Percentiles rank a stretch among this genome's conserved stretches.
Evolutionary conservation across 2,329 filamentous ascomycete species (phyloP).

Genomic region (Cladophialophora bantiana): DNA sequence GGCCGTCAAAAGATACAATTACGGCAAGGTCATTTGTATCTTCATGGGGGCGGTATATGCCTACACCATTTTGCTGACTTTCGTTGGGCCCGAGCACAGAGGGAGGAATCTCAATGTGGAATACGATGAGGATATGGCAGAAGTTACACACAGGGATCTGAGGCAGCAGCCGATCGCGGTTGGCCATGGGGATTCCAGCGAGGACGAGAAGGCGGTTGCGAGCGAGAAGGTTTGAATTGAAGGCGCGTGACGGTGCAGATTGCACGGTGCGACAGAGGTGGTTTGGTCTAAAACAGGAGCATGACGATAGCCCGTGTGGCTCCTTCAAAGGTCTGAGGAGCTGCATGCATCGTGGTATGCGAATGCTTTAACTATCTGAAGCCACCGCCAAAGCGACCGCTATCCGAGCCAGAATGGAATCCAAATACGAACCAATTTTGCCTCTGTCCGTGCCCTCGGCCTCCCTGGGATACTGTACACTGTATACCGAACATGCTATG

Average conservation of each 20-base stretch:
- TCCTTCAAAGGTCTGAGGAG: too few relatives aligned
- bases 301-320: too few relatives aligned
- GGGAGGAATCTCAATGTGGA: conserved; percentile 57
- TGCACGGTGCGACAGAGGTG: too few relatives aligned
- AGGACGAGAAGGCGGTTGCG: conserved; percentile 36
- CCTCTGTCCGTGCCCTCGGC: too few relatives aligned
- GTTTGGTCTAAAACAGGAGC: too few relatives aligned
- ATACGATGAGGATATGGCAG: conserved; percentile 56
- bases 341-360: too few relatives aligned
- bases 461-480: too few relatives aligned
- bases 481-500: too few relatives aligned
- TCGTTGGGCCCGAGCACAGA: conserved; percentile 57
- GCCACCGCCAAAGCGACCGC: too few relatives aligned
- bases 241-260: neutral
- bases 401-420: too few relatives aligned
- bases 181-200: conserved; percentile 27
- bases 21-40: conserved; percentile 85
- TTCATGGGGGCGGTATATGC: conserved; percentile 86
- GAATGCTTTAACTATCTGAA: too few relatives aligned
- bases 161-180: conserved; percentile 22
- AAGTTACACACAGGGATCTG: conserved; percentile 43
- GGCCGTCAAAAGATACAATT: conserved; percentile 65
- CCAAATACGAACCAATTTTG: too few relatives aligned
- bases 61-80: conserved; percentile 62
- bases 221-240: conserved; percentile 26